Percentiles rank a stretch among this genome's conserved stretches.
These are phyloP conservation scores for Aurantiochytrium sp. DNA, from an alignment of 108 stramenopile species.

Conservation along the genomic window DNA sequence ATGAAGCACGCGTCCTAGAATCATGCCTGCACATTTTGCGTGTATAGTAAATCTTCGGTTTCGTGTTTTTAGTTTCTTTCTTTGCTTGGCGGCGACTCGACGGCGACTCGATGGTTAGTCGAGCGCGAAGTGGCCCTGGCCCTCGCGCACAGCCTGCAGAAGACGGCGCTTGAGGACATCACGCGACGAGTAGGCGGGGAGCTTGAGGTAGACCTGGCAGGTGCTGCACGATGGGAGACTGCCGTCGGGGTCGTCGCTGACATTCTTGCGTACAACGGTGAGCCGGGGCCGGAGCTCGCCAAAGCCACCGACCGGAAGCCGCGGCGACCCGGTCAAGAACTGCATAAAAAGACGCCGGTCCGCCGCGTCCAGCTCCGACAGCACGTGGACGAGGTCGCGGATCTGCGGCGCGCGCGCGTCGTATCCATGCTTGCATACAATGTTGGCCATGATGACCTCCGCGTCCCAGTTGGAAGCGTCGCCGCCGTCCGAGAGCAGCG, in stretches of 20 bases:
- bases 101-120: background rate
- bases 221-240: constrained; percentile 16
- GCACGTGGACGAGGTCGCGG: background rate
- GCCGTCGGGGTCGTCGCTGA: background rate
- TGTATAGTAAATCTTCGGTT: no score
- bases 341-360: constrained; percentile 28
- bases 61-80: background rate
- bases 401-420: background rate
- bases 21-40: no score
- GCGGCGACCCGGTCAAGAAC: constrained; percentile 21
- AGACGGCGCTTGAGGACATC: background rate
- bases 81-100: background rate
- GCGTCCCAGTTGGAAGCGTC: background rate
- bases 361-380: background rate
- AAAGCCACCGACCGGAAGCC: constrained; percentile 20
- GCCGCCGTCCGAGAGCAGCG: background rate
- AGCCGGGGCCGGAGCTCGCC: constrained; percentile 19
- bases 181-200: background rate
- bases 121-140: constrained; percentile 23
- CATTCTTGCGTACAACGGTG: constrained; percentile 10
- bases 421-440: constrained; percentile 23
- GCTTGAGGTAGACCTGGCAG: constrained; percentile 28
- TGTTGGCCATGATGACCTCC: background rate
- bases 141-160: constrained; percentile 7
- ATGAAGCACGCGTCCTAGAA: no score